These are phyloP conservation scores for Leccinum pallidistipes DNA, from an alignment of 1,284 basidiomycete genomes.

Conservation along the genomic window DNA sequence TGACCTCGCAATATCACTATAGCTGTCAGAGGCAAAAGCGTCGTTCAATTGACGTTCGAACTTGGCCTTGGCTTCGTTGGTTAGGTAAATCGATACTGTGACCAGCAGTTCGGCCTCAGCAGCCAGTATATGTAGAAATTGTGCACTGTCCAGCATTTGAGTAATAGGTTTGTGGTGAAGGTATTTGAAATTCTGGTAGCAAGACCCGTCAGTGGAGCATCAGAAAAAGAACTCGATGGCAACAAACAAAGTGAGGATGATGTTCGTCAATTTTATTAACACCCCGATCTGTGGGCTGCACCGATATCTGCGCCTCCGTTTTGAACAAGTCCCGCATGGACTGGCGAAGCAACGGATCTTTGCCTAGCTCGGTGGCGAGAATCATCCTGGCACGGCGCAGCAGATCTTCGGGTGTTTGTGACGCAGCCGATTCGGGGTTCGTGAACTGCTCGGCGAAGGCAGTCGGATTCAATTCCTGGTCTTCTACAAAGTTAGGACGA, in stretches of 20 bases:
- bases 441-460: conserved; percentile 77
- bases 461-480: conserved; percentile 71
- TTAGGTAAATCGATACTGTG: conserved; percentile 72
- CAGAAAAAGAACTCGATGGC: neutral
- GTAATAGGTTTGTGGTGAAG: conserved; percentile 78
- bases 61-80: conserved; percentile 56
- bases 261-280: conserved; percentile 87
- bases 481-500: conserved; percentile 72
- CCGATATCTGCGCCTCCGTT: conserved; percentile 75
- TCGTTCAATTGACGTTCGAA: conserved; percentile 78
- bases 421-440: conserved; percentile 61
- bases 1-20: conserved; percentile 81
- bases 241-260: conserved; percentile 85
- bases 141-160: conserved; percentile 72
- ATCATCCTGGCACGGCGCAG: conserved; percentile 81
- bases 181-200: conserved; percentile 90
- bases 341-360: conserved; percentile 87
- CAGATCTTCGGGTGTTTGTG: conserved; percentile 60
- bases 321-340: conserved; percentile 81
- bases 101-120: conserved; percentile 91
- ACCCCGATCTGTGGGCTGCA: conserved; percentile 92
- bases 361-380: conserved; percentile 87
- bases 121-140: conserved; percentile 90
- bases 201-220: conserved; percentile 7
- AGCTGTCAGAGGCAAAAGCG: conserved; percentile 84